A percentile compares a stretch with the other conserved stretches of the same genome.
Conservation (phyloP, 805 yeast genomes). For the Ogataea paradorogensis region DNA sequence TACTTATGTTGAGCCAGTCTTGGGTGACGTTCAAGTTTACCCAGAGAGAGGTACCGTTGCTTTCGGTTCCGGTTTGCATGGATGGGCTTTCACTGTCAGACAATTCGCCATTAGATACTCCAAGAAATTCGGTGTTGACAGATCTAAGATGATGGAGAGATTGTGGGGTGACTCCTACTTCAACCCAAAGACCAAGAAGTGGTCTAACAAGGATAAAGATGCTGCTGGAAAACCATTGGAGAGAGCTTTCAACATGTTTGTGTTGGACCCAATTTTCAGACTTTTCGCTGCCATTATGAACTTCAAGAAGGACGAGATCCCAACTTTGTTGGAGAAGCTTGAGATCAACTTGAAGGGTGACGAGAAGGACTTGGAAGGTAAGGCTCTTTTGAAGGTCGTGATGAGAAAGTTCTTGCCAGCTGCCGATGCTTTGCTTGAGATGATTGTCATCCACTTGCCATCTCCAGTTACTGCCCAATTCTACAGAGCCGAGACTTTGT, state of each 20-base stretch:
- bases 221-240: slow-evolving; percentile 94
- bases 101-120: slow-evolving; percentile 98
- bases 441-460: slow-evolving; percentile 98
- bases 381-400: slow-evolving; percentile 95
- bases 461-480: slow-evolving; percentile 99
- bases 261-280: slow-evolving; percentile 98
- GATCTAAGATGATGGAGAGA: slow-evolving; percentile 96
- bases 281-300: slow-evolving; percentile 96
- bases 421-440: slow-evolving; percentile 98
- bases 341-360: slow-evolving; percentile 92
- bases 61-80: slow-evolving; percentile 99
- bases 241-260: slow-evolving; percentile 99
- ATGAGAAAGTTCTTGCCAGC: slow-evolving; percentile 99
- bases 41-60: slow-evolving; percentile 99
- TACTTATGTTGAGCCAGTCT: slow-evolving; percentile 83
- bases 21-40: slow-evolving; percentile 98
- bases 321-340: slow-evolving; percentile 86
- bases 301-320: slow-evolving; percentile 97
- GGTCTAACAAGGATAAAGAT: slow-evolving; percentile 95
- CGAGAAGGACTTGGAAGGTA: slow-evolving; percentile 98
- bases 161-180: slow-evolving; percentile 99
- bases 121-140: slow-evolving; percentile 99
- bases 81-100: slow-evolving; percentile 99
- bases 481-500: slow-evolving; percentile 98
- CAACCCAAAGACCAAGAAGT: slow-evolving; percentile 99